These are phyloP conservation scores for Chlorella sp. DNA, from an alignment of 139 green algal genomes.

Conservation along the genomic window DNA sequence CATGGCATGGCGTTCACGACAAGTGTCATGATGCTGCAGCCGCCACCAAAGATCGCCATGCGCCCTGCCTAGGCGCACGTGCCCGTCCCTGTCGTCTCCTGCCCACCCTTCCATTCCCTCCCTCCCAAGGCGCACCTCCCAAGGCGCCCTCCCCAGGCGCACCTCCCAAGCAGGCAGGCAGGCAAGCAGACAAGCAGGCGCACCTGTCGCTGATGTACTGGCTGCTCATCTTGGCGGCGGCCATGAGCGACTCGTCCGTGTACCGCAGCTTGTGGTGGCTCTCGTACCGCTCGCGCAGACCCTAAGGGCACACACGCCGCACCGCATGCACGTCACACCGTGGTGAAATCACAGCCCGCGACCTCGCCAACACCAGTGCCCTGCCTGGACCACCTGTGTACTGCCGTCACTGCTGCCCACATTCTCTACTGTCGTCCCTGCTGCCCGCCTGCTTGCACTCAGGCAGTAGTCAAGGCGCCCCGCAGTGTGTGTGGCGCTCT, in stretches of 20 bases:
- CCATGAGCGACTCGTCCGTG: slow-evolving; percentile 91
- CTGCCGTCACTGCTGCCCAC: too few species aligned
- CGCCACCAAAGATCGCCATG: background rate
- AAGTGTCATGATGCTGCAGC: background rate
- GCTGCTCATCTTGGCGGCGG: slow-evolving; percentile 84
- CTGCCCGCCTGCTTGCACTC: too few species aligned
- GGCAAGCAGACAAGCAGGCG: background rate
- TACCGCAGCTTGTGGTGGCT: slow-evolving; percentile 98
- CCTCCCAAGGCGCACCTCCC: background rate
- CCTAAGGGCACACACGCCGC: too few species aligned
- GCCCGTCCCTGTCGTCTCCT: background rate
- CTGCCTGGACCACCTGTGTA: too few species aligned
- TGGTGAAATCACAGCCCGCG: too few species aligned
- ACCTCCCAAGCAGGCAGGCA: background rate
- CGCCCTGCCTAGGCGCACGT: background rate
- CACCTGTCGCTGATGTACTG: slow-evolving; percentile 94
- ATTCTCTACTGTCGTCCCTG: too few species aligned
- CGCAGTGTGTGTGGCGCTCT: too few species aligned
- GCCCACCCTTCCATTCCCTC: background rate
- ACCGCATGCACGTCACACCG: too few species aligned
- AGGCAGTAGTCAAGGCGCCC: too few species aligned
- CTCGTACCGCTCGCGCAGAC: slow-evolving; percentile 94
- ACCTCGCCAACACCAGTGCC: too few species aligned
- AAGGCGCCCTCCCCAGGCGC: background rate
- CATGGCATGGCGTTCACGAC: too few species aligned